A percentile compares a stretch with the other conserved stretches of the same genome.
Evolutionary conservation across 2,329 filamentous ascomycete genomes (phyloP).

Genomic region (Bipolaris gigantea): DNA sequence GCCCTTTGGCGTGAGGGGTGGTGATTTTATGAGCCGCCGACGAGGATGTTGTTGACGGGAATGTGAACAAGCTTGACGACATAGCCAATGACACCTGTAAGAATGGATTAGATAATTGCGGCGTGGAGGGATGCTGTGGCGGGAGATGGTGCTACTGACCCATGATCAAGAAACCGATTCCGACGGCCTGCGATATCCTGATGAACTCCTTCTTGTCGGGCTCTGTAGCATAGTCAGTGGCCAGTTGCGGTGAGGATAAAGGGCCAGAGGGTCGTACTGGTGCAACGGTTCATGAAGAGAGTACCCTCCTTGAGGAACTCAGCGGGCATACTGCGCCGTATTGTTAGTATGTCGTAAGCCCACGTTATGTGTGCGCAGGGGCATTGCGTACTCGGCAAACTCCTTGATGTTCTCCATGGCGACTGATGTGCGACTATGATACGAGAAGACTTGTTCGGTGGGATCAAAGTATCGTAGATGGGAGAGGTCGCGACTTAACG

Average conservation of each 20-base stretch:
- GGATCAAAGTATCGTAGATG: conserved; percentile 4
- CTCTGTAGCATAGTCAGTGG: conserved; percentile 46
- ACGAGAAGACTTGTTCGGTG: neutral
- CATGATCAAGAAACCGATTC: conserved; percentile 58
- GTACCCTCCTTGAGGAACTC: conserved; percentile 53
- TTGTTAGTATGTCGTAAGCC: conserved; percentile 22
- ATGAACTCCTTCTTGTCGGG: conserved; percentile 46
- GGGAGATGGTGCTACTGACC: conserved; percentile 24
- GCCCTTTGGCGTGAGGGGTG: neutral
- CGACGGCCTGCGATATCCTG: conserved; percentile 56
- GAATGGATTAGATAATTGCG: conserved; percentile 5
- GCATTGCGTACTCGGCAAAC: conserved; percentile 59
- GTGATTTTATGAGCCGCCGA: conserved; percentile 46
- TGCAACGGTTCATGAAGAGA: conserved; percentile 55
- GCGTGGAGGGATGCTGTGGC: neutral
- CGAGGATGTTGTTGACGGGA: conserved; percentile 58
- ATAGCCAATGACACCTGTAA: conserved; percentile 52
- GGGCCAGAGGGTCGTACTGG: conserved; percentile 33
- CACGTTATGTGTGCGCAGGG: neutral
- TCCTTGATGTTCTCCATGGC: conserved; percentile 72
- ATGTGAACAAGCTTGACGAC: conserved; percentile 58
- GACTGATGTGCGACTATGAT: conserved; percentile 15
- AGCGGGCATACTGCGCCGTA: conserved; percentile 39
- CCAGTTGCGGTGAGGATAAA: too few species aligned
- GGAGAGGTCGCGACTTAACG: conserved; percentile 21